phyloP scores from a whole-genome alignment of 148 eudicot genomes.

The Agrostemma githago region DNA sequence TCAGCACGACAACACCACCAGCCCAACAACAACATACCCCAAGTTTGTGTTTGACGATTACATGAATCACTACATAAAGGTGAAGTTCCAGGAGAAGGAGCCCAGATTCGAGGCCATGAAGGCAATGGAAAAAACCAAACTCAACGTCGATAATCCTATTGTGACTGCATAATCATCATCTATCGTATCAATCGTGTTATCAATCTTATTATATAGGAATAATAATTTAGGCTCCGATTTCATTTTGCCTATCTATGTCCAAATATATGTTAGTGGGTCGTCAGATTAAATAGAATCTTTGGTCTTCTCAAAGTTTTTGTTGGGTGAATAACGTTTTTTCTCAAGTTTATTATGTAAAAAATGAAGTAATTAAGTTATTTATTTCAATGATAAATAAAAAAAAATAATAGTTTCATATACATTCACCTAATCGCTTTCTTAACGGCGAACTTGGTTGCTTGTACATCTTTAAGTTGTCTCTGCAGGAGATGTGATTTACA shows the following conservation, averaged over 20 bases:
- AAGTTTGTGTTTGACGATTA: conserved; percentile 92
- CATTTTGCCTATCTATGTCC: not conserved
- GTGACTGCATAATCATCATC: no score
- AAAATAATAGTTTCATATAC: not conserved
- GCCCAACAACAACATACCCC: conserved; percentile 36
- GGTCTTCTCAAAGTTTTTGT: not conserved
- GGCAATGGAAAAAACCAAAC: conserved; percentile 34
- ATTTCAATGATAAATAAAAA: not conserved
- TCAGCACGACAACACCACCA: conserved; percentile 20
- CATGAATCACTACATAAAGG: conserved; percentile 74
- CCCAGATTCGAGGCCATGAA: conserved; percentile 87
- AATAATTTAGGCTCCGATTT: conserved; percentile 3
- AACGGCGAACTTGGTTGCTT: conserved; percentile 17
- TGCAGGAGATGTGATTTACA: conserved; percentile 17
- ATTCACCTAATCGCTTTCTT: conserved; percentile 2
- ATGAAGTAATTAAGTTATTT: conserved; percentile 18
- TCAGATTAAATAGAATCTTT: conserved; percentile 13
- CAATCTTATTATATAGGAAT: not conserved
- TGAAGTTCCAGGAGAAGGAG: conserved; percentile 91
- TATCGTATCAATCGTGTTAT: not conserved
- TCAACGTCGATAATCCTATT: conserved; percentile 40
- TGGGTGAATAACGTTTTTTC: no score
- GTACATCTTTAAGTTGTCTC: conserved; percentile 3
- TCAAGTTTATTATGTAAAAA: conserved; percentile 5
- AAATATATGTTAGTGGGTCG: conserved; percentile 7